Base-by-base conservation (phyloP, 2,329 filamentous ascomycete species). In the Aphanoascus verrucosus region DNA sequence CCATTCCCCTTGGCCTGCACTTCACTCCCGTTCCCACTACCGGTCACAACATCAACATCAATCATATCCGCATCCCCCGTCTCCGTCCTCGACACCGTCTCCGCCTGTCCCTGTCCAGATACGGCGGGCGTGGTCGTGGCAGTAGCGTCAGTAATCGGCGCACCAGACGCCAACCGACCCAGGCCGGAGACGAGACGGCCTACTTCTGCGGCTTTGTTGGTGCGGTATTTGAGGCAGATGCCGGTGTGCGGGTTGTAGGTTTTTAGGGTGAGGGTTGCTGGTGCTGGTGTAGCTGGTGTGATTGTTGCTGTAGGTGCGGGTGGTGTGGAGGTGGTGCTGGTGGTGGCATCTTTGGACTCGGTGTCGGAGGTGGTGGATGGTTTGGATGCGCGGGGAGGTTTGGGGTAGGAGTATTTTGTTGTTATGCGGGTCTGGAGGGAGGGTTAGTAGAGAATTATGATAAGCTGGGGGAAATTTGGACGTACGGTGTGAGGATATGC, bases 181-280 rank as follows among this genome's bases (percentile, higher is more conserved):
- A 98, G 69, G 42, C 84, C 81, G 49, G 82, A 80, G 54, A 98
- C 80, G 62, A 98, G 72, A 28, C 93, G 77, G 20, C 85, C 84
- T 8, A 98, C 89, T 72, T 97, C 91, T 17, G 88, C 87, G 17
- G 86, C 88, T 71, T 95, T 94, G 66, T 84, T 85, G 35, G 93
- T 98, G 66, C 81, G 79, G 76, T 96, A 97, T 72, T 96, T 94
- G 58, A 98, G 78, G 57, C 84, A 84, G 55, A 84, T 83, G 64
- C 93, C 93, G 52, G 83, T 85, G 41, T 74, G 74, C 0, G 93
- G 86, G 68, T 96, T 88, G 73, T 83, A 97, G 3, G 93, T 93
- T 74, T 94, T 97, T 57, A 98, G 74, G 3, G 83, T 84, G 49
- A 98, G 83, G 53, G 77, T 80, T 59, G 85, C 89, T 3, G 83